Percentiles rank a stretch among this genome's conserved stretches.
These are phyloP conservation scores for Wickerhamia fluorescens DNA, from an alignment of 805 yeast species.

Conservation along the genomic window DNA sequence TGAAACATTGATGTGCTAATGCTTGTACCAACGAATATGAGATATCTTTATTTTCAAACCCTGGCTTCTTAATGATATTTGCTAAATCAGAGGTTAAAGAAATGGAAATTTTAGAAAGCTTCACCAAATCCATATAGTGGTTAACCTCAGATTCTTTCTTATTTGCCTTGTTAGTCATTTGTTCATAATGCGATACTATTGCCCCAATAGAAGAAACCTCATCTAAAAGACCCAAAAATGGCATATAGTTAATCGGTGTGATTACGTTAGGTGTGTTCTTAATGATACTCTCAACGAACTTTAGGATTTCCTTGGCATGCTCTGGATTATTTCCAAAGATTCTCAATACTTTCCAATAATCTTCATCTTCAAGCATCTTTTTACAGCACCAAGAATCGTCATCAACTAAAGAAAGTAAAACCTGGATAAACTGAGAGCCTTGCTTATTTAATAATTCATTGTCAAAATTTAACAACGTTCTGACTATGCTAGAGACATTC, in stretches of 20 bases:
- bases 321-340: slow-evolving; percentile 38
- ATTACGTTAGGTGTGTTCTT: slow-evolving; percentile 28
- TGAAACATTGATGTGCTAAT: slow-evolving; percentile 80
- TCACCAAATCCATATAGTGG: slow-evolving; percentile 28
- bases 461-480: slow-evolving; percentile 18
- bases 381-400: slow-evolving; percentile 39
- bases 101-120: slow-evolving; percentile 55
- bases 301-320: slow-evolving; percentile 38
- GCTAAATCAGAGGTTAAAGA: slow-evolving; percentile 50
- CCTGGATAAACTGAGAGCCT: slow-evolving; percentile 39
- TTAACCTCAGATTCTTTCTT: slow-evolving; percentile 25
- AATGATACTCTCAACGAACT: slow-evolving; percentile 39
- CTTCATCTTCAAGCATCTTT: slow-evolving; percentile 26
- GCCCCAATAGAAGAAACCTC: slow-evolving; percentile 81
- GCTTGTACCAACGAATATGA: slow-evolving; percentile 70
- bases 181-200: slow-evolving; percentile 70
- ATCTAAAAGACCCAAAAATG: slow-evolving; percentile 63
- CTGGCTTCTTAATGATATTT: slow-evolving; percentile 22
- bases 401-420: slow-evolving; percentile 44
- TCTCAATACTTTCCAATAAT: slow-evolving; percentile 51
- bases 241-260: slow-evolving; percentile 49
- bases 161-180: slow-evolving; percentile 50
- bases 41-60: slow-evolving; percentile 29
- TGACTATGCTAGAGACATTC: slow-evolving; percentile 10
- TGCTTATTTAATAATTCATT: slow-evolving; percentile 38